phyloP scores from a whole-genome alignment of 345 rosid species.

The Gossypium australe region DNA sequence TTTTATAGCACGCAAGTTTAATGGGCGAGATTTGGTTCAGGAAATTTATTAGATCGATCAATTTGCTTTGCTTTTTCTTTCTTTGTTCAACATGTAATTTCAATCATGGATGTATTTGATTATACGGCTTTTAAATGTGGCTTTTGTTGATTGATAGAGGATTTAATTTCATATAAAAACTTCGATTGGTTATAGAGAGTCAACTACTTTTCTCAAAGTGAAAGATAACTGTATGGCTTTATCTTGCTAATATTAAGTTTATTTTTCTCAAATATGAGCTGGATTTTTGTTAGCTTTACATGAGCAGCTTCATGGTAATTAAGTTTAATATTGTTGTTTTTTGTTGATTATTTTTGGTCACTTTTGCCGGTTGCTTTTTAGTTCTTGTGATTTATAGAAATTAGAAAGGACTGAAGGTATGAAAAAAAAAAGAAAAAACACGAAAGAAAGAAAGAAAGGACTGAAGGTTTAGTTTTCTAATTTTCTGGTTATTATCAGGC shows the following conservation, averaged over 20 bases:
- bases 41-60: background rate
- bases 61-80: background rate
- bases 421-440: no score
- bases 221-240: background rate
- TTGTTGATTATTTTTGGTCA: background rate
- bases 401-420: background rate
- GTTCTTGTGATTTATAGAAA: background rate
- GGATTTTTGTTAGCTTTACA: background rate
- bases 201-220: background rate
- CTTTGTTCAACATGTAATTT: background rate
- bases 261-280: background rate
- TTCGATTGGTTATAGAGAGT: background rate
- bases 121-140: background rate
- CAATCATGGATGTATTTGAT: background rate
- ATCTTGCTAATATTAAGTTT: background rate
- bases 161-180: background rate
- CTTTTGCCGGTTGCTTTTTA: background rate
- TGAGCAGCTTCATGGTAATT: background rate
- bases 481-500: slow-evolving; percentile 41
- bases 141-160: background rate
- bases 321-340: background rate
- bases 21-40: background rate
- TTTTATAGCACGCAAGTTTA: background rate
- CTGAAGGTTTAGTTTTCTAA: background rate
- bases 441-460: background rate